Conservation (phyloP, 192 early-diverging fungal species). For the Dissophora globulifera region DNA sequence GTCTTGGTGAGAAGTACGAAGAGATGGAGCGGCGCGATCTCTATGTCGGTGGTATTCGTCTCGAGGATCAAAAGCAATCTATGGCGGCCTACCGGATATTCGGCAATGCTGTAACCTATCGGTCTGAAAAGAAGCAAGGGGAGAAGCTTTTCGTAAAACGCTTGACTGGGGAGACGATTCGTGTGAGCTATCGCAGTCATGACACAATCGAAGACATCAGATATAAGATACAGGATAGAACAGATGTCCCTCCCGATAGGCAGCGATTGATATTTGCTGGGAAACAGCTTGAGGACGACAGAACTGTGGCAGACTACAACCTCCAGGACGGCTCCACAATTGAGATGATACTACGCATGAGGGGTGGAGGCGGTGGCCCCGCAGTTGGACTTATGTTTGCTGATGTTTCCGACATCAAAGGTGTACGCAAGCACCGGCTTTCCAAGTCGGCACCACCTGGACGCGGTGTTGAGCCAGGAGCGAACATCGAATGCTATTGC, state of each 20-base stretch:
- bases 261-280: conserved; percentile 76
- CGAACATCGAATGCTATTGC: conserved; percentile 13
- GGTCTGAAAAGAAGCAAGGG: conserved; percentile 61
- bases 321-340: conserved; percentile 69
- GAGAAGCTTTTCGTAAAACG: too few relatives aligned
- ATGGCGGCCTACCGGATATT: conserved; percentile 1
- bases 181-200: too few relatives aligned
- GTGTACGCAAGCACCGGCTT: background rate
- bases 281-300: conserved; percentile 76
- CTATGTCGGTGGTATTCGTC: too few relatives aligned
- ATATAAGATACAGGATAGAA: conserved; percentile 76
- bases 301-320: conserved; percentile 69
- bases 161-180: too few relatives aligned
- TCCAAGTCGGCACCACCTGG: background rate
- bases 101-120: conserved; percentile 2
- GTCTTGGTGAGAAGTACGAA: background rate
- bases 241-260: conserved; percentile 77
- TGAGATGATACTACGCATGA: too few relatives aligned
- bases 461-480: background rate
- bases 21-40: background rate
- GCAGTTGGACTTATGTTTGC: too few relatives aligned
- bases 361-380: too few relatives aligned
- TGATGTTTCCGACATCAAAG: background rate
- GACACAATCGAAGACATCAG: conserved; percentile 72
- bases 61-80: background rate